A percentile compares a stretch with the other conserved stretches of the same genome.
phyloP scores from a whole-genome alignment of 371 early-diverging fungal species.

The Rhizomucor miehei region DNA sequence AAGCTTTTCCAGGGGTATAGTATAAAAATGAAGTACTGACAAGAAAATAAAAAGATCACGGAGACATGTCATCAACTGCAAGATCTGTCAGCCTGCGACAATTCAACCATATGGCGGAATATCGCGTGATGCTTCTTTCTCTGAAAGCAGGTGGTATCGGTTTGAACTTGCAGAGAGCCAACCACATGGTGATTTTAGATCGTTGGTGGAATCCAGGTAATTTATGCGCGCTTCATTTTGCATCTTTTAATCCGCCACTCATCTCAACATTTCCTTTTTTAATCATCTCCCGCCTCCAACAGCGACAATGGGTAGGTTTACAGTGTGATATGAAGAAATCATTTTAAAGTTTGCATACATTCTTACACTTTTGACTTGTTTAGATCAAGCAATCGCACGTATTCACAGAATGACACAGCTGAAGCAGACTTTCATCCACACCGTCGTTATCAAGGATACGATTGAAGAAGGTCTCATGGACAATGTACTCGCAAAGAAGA shows the following conservation, averaged over 20 bases:
- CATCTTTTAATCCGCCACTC: too few species aligned
- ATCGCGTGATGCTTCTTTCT: constrained; percentile 35
- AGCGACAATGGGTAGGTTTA: constrained; percentile 38
- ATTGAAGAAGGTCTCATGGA: constrained; percentile 43
- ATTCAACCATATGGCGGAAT: constrained; percentile 30
- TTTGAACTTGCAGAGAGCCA: constrained; percentile 40
- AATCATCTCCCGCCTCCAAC: not conserved
- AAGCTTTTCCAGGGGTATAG: not conserved
- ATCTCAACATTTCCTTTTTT: too few species aligned
- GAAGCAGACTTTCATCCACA: constrained; percentile 40
- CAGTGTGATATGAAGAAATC: not conserved
- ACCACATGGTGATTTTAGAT: constrained; percentile 46
- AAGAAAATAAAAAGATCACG: constrained; percentile 26
- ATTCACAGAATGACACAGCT: constrained; percentile 46
- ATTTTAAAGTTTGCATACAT: not conserved
- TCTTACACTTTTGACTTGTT: not conserved
- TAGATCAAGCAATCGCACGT: constrained; percentile 42
- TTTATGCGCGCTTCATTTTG: too few species aligned
- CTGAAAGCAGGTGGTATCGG: constrained; percentile 46
- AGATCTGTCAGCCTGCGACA: constrained; percentile 22
- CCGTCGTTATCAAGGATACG: constrained; percentile 39
- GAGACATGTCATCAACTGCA: constrained; percentile 20
- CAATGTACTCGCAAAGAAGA: constrained; percentile 30
- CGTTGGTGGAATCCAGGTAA: constrained; percentile 52
- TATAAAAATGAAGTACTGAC: not conserved